A percentile compares a stretch with the other conserved stretches of the same genome.
Conservation (phyloP, 257 asterid species). For the Pogostemon cablin region DNA sequence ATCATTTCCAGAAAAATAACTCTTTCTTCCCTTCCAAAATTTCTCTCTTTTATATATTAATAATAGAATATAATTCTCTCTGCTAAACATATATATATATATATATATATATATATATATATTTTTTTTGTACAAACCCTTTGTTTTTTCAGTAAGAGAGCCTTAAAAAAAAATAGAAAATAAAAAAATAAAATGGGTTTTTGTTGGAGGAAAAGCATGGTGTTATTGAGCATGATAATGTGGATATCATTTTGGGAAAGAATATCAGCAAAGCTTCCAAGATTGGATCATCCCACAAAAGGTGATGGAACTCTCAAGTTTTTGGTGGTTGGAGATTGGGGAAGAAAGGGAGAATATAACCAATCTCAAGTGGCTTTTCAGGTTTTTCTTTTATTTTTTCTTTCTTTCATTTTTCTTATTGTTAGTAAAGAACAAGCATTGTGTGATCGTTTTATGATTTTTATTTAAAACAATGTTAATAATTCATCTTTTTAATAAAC, state of each 20-base stretch:
- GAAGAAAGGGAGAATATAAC: constrained; percentile 78
- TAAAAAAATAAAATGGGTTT: constrained; percentile 40
- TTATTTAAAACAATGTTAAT: no score
- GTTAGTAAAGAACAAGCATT: no score
- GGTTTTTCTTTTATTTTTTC: constrained; percentile 39
- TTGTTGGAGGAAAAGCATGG: constrained; percentile 47
- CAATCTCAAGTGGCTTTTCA: constrained; percentile 88
- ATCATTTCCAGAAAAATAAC: background rate
- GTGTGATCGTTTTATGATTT: no score
- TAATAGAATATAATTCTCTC: background rate
- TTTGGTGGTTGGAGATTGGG: constrained; percentile 97
- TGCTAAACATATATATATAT: background rate
- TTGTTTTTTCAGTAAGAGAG: constrained; percentile 42
- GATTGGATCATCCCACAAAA: constrained; percentile 57
- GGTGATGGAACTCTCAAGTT: constrained; percentile 63
- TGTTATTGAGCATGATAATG: constrained; percentile 39
- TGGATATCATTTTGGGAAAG: constrained; percentile 11
- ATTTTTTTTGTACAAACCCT: background rate
- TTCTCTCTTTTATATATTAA: background rate
- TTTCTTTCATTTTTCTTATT: background rate
- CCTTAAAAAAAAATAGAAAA: constrained; percentile 17
- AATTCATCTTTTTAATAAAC: no score
- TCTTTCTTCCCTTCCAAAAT: constrained; percentile 12
- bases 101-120: constrained; percentile 2
- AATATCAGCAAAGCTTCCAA: constrained; percentile 46